A percentile compares a stretch with the other conserved stretches of the same genome.
Evolutionary conservation across 2,329 filamentous ascomycete species (phyloP).

Genomic region (Fusarium sambucinum): DNA sequence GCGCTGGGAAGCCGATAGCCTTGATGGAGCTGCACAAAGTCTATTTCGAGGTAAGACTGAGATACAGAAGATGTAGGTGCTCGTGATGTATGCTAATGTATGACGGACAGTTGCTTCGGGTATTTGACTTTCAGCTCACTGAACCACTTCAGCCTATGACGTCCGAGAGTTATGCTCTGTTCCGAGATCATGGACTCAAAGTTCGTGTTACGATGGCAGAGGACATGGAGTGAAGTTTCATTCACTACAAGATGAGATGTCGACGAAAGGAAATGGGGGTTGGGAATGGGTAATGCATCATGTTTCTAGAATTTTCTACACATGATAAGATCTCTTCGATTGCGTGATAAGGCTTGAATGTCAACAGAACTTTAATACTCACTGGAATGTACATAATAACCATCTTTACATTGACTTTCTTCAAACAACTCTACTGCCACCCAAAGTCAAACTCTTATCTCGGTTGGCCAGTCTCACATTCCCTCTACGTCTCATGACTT

Average conservation of each 20-base stretch:
- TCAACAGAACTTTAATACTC: not conserved
- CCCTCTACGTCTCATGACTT: not conserved
- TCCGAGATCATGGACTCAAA: conserved; percentile 2
- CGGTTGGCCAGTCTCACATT: not conserved
- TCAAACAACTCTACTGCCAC: not conserved
- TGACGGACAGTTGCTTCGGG: not conserved
- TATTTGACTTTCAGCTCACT: not conserved
- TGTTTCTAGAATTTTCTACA: not conserved
- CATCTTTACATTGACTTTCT: not conserved
- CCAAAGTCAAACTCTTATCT: not conserved
- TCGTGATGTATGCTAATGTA: not conserved
- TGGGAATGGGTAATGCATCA: not conserved
- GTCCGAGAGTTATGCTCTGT: not conserved
- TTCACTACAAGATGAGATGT: not conserved
- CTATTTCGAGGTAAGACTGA: conserved; percentile 2
- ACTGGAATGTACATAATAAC: not conserved
- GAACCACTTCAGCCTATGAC: conserved; percentile 2
- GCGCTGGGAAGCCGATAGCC: conserved; percentile 7
- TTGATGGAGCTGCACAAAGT: conserved; percentile 12
- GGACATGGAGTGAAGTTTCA: not conserved
- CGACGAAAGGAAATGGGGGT: too few species aligned
- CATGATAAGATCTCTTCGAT: not conserved
- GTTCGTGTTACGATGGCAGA: not conserved
- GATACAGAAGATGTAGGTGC: accelerated
- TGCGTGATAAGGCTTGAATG: not conserved